phyloP scores from a whole-genome alignment of 2,329 filamentous ascomycete genomes.

The Raffaelea albimanens region DNA sequence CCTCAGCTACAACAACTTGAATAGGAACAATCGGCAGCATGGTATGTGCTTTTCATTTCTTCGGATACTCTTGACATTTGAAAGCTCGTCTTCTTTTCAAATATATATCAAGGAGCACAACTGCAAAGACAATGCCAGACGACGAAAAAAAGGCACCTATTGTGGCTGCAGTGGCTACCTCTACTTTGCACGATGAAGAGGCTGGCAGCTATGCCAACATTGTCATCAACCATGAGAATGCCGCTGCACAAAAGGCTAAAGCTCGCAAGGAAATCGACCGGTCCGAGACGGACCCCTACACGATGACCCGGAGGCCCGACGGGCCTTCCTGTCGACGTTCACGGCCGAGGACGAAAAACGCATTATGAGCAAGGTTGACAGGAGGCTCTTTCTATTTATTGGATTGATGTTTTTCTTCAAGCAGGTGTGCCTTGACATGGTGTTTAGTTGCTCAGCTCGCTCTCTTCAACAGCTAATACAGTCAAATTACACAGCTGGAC shows the following conservation, averaged over 20 bases:
- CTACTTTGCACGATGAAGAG: no score
- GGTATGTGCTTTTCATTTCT: no score
- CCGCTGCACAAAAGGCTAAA: background rate
- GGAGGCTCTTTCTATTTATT: background rate
- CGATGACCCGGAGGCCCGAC: background rate
- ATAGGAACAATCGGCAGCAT: no score
- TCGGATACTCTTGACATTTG: no score
- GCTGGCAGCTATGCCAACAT: no score
- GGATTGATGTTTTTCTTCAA: background rate
- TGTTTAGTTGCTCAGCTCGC: background rate
- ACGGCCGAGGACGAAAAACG: background rate
- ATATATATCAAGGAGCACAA: no score
- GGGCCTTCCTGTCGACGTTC: background rate
- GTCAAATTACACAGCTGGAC: background rate
- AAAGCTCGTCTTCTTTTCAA: no score
- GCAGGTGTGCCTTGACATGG: background rate
- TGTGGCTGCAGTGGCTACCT: no score
- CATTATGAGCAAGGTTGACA: background rate
- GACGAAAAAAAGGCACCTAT: no score
- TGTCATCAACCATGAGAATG: background rate
- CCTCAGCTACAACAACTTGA: no score
- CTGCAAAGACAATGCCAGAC: no score
- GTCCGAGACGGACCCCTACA: background rate
- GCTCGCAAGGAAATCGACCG: background rate
- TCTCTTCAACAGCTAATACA: background rate